Evolutionary conservation across 2,329 filamentous ascomycete species (phyloP).

Genomic region (Lachnellula cervina): DNA sequence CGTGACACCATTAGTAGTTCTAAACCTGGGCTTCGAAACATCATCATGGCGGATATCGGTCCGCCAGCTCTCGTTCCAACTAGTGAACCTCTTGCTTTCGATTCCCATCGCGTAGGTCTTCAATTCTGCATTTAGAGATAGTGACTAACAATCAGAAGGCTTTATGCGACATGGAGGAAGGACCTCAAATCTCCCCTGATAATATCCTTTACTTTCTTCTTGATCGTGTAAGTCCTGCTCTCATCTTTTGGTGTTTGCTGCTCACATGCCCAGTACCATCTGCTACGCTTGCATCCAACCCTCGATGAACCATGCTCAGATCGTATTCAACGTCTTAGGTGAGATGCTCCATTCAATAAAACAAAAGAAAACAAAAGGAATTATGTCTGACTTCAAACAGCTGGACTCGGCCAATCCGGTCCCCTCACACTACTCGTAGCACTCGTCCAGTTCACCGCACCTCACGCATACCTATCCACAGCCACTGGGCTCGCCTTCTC

Average conservation of each 20-base stretch:
- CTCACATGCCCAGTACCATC: conserved; percentile 33
- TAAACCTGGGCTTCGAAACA: conserved; percentile 45
- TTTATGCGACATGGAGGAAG: conserved; percentile 45
- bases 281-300: conserved; percentile 43
- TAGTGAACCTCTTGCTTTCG: conserved; percentile 37
- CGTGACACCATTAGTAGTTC: conserved; percentile 44
- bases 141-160: conserved; percentile 12
- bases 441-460: conserved; percentile 48
- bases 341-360: neutral
- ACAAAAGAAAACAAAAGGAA: neutral
- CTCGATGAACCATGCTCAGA: conserved; percentile 40
- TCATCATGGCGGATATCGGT: conserved; percentile 44
- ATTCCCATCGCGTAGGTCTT: conserved; percentile 38
- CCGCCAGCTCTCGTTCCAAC: conserved; percentile 42
- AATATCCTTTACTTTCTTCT: conserved; percentile 42
- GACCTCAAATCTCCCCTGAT: conserved; percentile 45
- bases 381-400: conserved; percentile 13
- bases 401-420: conserved; percentile 45
- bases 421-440: conserved; percentile 47
- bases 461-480: conserved; percentile 48
- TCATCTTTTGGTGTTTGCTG: neutral
- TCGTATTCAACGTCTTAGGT: conserved; percentile 43
- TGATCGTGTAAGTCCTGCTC: conserved; percentile 37
- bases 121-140: neutral
- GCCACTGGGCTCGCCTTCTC: conserved; percentile 50